Evolutionary conservation across 2,329 filamentous ascomycete species (phyloP).

Genomic region (Orbilia oligospora): DNA sequence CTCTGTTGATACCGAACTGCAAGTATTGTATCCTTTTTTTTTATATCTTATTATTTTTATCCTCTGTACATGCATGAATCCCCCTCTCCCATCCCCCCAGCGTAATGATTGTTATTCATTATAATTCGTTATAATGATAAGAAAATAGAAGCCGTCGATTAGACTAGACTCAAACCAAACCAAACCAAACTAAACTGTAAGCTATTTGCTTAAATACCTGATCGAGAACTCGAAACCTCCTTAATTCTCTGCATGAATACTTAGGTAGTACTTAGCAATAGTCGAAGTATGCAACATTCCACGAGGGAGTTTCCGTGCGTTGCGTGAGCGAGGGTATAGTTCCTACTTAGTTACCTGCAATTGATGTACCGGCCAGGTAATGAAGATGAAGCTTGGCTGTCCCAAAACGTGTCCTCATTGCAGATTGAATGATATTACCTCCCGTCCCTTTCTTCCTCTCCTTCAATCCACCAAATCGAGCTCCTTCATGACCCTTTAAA

Average conservation of each 20-base stretch:
- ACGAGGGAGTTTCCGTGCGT: constrained; percentile 7
- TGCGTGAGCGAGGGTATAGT: too few relatives aligned
- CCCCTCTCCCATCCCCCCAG: too few relatives aligned
- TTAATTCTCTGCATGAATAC: background rate
- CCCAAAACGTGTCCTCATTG: constrained; percentile 59
- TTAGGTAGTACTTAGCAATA: too few relatives aligned
- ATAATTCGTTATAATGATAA: constrained; percentile 27
- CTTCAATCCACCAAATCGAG: constrained; percentile 15
- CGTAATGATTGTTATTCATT: constrained; percentile 21
- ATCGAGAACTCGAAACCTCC: background rate
- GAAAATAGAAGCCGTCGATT: constrained; percentile 11
- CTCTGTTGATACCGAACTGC: background rate
- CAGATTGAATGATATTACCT: constrained; percentile 16
- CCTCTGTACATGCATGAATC: background rate
- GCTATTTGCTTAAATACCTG: background rate
- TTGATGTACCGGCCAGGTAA: constrained; percentile 24
- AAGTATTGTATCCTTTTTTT: background rate
- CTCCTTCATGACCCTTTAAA: background rate
- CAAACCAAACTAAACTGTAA: too few relatives aligned
- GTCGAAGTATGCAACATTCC: background rate
- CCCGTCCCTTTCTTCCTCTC: constrained; percentile 22
- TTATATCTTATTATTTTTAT: background rate
- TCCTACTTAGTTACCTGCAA: too few relatives aligned
- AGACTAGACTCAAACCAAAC: too few relatives aligned
- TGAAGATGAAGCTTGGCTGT: constrained; percentile 46